phyloP scores from a whole-genome alignment of 371 early-diverging fungal genomes.

The Chytridium lagenaria region DNA sequence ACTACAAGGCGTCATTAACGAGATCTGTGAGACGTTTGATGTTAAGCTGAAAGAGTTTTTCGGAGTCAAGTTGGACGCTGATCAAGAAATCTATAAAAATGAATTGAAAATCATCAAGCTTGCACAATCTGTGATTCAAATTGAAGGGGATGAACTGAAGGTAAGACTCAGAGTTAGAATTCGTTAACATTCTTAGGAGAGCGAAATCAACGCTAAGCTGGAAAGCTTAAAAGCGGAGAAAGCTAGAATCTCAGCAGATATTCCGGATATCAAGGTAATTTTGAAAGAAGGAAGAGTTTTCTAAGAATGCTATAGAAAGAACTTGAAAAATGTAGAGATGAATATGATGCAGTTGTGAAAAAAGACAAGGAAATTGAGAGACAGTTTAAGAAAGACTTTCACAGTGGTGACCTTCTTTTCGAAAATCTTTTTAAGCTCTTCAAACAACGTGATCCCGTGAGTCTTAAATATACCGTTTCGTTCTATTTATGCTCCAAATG shows the following conservation, averaged over 20 bases:
- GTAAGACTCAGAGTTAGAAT: slow-evolving; percentile 9
- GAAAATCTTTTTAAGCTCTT: slow-evolving; percentile 53
- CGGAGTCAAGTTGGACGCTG: slow-evolving; percentile 47
- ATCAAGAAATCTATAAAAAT: slow-evolving; percentile 50
- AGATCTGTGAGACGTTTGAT: slow-evolving; percentile 57
- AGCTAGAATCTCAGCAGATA: slow-evolving; percentile 40
- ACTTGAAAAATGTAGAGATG: slow-evolving; percentile 54
- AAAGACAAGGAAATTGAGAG: slow-evolving; percentile 61
- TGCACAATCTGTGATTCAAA: slow-evolving; percentile 34
- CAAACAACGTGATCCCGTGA: slow-evolving; percentile 46
- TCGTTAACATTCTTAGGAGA: slow-evolving; percentile 31
- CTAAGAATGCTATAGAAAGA: slow-evolving; percentile 57
- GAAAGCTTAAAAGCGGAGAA: slow-evolving; percentile 52
- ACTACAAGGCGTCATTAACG: slow-evolving; percentile 53
- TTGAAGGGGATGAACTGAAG: slow-evolving; percentile 51
- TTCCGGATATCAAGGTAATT: slow-evolving; percentile 63
- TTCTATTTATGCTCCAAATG: too few species aligned
- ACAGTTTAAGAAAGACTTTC: slow-evolving; percentile 57
- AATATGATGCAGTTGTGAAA: slow-evolving; percentile 49
- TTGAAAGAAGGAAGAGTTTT: too few species aligned
- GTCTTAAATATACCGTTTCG: too few species aligned
- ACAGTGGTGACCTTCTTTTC: slow-evolving; percentile 39
- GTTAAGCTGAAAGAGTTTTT: slow-evolving; percentile 47
- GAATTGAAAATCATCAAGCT: slow-evolving; percentile 58
- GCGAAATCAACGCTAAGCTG: slow-evolving; percentile 33